Evolutionary conservation across 2,329 filamentous ascomycete genomes (phyloP).

Genomic region (Claviceps spartinae): DNA sequence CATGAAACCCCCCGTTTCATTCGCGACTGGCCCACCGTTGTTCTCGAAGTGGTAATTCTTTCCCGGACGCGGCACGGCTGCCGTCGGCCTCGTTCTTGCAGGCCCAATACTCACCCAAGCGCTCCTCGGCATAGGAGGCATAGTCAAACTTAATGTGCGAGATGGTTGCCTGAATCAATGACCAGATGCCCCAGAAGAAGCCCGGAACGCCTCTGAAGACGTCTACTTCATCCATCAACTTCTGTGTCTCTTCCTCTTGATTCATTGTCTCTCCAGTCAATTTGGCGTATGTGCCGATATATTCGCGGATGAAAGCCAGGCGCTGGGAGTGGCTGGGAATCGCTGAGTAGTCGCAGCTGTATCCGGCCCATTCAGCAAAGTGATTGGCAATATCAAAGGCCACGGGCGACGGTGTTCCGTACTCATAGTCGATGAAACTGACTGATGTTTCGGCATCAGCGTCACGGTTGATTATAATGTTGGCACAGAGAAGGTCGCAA

Average conservation of each 20-base stretch:
- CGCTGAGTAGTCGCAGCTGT: constrained; percentile 80
- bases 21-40: constrained; percentile 52
- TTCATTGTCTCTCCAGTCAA: constrained; percentile 31
- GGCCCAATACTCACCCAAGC: constrained; percentile 83
- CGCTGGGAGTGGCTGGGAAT: constrained; percentile 69
- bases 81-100: constrained; percentile 69
- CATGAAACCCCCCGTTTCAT: constrained; percentile 4
- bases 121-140: constrained; percentile 71
- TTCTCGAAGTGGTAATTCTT: constrained; percentile 61
- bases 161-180: constrained; percentile 84
- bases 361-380: constrained; percentile 96
- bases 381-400: constrained; percentile 97
- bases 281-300: constrained; percentile 60
- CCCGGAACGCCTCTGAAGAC: constrained; percentile 78
- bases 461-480: constrained; percentile 65
- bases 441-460: constrained; percentile 26
- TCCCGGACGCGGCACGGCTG: constrained; percentile 34
- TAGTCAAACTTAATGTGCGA: constrained; percentile 97
- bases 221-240: constrained; percentile 71
- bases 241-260: constrained; percentile 49
- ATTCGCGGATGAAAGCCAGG: constrained; percentile 69
- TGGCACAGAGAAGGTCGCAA: constrained; percentile 90
- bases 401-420: constrained; percentile 83
- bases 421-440: constrained; percentile 96
- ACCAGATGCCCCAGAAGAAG: constrained; percentile 89